phyloP scores from a whole-genome alignment of 495 filamentous ascomycete genomes.

The Hyphodiscus hymeniophilus region DNA sequence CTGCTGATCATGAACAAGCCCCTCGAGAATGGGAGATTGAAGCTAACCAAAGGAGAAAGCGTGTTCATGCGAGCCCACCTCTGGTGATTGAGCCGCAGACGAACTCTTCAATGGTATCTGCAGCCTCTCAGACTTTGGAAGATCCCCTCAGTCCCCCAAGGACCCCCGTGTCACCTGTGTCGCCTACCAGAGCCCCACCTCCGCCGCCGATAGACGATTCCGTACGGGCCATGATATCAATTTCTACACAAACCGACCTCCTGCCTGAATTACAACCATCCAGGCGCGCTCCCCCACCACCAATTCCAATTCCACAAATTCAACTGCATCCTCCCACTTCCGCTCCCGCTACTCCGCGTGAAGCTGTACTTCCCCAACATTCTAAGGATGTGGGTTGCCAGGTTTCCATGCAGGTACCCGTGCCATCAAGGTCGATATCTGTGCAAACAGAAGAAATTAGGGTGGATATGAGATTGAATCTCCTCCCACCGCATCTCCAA shows the following conservation, averaged over 20 bases:
- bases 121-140: conserved; percentile 62
- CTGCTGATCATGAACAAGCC: conserved; percentile 30
- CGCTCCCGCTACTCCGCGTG: conserved; percentile 43
- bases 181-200: conserved; percentile 28
- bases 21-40: conserved; percentile 50
- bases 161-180: conserved; percentile 56
- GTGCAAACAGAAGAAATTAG: conserved; percentile 88
- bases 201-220: conserved; percentile 37
- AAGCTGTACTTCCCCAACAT: conserved; percentile 43
- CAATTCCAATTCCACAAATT: conserved; percentile 49
- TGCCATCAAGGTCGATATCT: conserved; percentile 53
- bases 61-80: conserved; percentile 39
- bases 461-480: conserved; percentile 63
- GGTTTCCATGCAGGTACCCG: conserved; percentile 32
- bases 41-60: conserved; percentile 64
- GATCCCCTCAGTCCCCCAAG: conserved; percentile 60
- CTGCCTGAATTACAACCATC: conserved; percentile 23
- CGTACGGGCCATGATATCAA: conserved; percentile 37
- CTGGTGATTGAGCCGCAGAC: conserved; percentile 29
- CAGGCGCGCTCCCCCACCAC: conserved; percentile 25
- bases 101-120: conserved; percentile 53
- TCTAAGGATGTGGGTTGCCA: conserved; percentile 50
- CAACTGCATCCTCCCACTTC: conserved; percentile 50
- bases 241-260: conserved; percentile 68
- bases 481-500: conserved; percentile 67